These are phyloP conservation scores for Aspergillus leporis DNA, from an alignment of 495 filamentous ascomycete species.

Conservation along the genomic window DNA sequence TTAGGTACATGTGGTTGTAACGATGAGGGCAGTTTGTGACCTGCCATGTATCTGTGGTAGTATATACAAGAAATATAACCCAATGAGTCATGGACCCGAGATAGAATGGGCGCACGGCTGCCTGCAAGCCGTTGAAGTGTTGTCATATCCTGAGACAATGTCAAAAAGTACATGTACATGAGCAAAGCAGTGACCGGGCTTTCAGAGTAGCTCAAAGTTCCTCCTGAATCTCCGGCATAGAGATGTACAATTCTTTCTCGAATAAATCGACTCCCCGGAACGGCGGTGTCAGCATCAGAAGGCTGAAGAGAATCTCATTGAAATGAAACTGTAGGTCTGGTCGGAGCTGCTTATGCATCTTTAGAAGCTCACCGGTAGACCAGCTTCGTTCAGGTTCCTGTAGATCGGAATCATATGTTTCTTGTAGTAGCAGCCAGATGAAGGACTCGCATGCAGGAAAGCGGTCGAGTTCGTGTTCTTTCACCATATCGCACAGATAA, in stretches of 20 bases:
- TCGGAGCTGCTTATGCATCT: conserved; percentile 38
- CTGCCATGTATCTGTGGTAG: not conserved
- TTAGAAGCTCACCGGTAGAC: conserved; percentile 40
- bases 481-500: conserved; percentile 27
- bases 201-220: not conserved
- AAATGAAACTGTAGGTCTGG: conserved; percentile 45
- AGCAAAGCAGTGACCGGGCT: not conserved
- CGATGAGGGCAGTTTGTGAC: not conserved
- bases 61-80: conserved; percentile 5
- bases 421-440: conserved; percentile 44
- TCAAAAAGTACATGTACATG: not conserved
- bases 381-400: conserved; percentile 41
- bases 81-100: not conserved
- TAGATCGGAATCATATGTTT: conserved; percentile 38
- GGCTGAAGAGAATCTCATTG: conserved; percentile 45
- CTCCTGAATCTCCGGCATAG: not conserved
- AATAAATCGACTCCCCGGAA: conserved; percentile 38
- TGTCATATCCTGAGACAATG: not conserved
- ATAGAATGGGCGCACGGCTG: conserved; percentile 8
- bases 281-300: conserved; percentile 34
- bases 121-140: conserved; percentile 10
- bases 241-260: conserved; percentile 27
- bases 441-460: conserved; percentile 45
- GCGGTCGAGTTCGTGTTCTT: conserved; percentile 38
- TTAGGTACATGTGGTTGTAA: not conserved